These are phyloP conservation scores for Aspergillus leporis DNA, from an alignment of 495 filamentous ascomycete genomes.

Conservation along the genomic window DNA sequence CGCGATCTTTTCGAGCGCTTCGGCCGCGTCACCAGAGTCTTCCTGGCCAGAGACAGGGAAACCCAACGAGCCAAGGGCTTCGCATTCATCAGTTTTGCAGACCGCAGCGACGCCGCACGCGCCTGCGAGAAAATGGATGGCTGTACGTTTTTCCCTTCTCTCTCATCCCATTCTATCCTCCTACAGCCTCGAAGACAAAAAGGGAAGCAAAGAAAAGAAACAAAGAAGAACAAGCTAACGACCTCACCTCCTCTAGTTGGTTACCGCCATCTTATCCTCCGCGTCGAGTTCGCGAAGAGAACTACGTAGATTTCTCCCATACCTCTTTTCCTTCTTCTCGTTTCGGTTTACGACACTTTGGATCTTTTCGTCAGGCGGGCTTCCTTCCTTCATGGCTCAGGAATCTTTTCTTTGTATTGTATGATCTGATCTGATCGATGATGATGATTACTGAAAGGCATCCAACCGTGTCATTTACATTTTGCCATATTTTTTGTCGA, in stretches of 20 bases:
- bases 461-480: slow-evolving; percentile 38
- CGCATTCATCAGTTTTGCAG: slow-evolving; percentile 94
- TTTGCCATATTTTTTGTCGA: slow-evolving; percentile 35
- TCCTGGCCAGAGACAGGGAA: slow-evolving; percentile 94
- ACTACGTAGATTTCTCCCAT: slow-evolving; percentile 49
- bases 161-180: background rate
- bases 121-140: slow-evolving; percentile 98
- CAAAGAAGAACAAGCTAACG: slow-evolving; percentile 22
- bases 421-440: slow-evolving; percentile 37
- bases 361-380: slow-evolving; percentile 40
- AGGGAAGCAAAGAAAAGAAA: background rate
- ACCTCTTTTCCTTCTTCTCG: slow-evolving; percentile 27
- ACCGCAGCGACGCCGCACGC: slow-evolving; percentile 81
- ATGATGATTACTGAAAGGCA: slow-evolving; percentile 45
- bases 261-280: slow-evolving; percentile 85
- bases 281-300: slow-evolving; percentile 91
- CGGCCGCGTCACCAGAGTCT: slow-evolving; percentile 93
- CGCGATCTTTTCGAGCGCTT: slow-evolving; percentile 97
- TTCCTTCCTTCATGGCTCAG: slow-evolving; percentile 30
- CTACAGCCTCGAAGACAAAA: background rate
- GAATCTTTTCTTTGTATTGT: slow-evolving; percentile 45
- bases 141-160: slow-evolving; percentile 53
- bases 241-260: slow-evolving; percentile 53
- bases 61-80: slow-evolving; percentile 95
- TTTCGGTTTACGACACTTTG: slow-evolving; percentile 26